phyloP scores from a whole-genome alignment of 257 asterid species.

The Scutellaria baicalensis region DNA sequence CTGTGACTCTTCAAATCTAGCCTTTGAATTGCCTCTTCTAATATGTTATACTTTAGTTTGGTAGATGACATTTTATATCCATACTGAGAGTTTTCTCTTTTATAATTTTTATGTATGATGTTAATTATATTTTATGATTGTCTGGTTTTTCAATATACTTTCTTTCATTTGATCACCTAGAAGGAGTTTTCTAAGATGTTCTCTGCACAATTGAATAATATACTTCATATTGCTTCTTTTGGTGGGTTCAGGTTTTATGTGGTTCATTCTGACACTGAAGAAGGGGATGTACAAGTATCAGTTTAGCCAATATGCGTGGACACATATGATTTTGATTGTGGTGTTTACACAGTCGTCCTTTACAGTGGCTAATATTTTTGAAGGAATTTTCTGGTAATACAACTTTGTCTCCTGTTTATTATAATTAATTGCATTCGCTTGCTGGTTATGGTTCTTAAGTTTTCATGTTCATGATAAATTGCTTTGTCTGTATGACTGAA shows the following conservation, averaged over 20 bases:
- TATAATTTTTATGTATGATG: neutral
- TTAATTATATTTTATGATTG: neutral
- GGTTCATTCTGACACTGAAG: conserved; percentile 90
- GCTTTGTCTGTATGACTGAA: neutral
- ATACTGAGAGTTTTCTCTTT: neutral
- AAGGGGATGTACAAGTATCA: conserved; percentile 95
- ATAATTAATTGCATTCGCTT: neutral
- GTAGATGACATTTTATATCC: neutral
- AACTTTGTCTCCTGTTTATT: neutral
- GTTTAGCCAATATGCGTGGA: conserved; percentile 96
- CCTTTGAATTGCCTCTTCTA: neutral
- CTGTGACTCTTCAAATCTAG: neutral
- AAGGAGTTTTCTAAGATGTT: neutral
- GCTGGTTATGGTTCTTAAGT: neutral
- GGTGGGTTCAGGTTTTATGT: conserved; percentile 66
- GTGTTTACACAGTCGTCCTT: conserved; percentile 77
- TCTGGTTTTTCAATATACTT: neutral
- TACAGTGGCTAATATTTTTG: conserved; percentile 79
- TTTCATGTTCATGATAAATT: neutral
- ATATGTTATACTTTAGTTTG: neutral
- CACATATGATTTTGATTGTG: conserved; percentile 84
- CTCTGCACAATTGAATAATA: neutral
- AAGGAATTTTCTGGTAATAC: conserved; percentile 86
- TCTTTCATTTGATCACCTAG: neutral
- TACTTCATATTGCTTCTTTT: conserved; percentile 8